Evolutionary conservation across 805 yeast species (phyloP).

Genomic region (Sungouiella blattae): DNA sequence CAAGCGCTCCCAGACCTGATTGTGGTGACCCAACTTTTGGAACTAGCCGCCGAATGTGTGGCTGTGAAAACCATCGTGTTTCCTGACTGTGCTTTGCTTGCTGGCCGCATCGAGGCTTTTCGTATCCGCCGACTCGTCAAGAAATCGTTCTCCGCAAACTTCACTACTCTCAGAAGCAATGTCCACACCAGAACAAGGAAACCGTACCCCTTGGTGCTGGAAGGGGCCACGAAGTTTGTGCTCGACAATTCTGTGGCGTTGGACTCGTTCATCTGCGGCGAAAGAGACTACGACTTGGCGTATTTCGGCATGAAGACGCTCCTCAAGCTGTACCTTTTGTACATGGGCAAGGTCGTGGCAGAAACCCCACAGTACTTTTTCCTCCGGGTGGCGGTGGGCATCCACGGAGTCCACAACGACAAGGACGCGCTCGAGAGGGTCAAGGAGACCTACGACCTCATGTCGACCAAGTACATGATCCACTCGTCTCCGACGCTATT

Average conservation of each 20-base stretch:
- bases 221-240: constrained; percentile 62
- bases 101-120: constrained; percentile 35
- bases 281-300: constrained; percentile 73
- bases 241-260: constrained; percentile 60
- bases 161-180: constrained; percentile 14
- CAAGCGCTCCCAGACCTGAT: constrained; percentile 8
- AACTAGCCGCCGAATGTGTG: constrained; percentile 29
- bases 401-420: constrained; percentile 68
- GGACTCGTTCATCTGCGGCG: constrained; percentile 69
- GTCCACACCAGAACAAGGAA: constrained; percentile 8
- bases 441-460: constrained; percentile 77
- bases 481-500: constrained; percentile 95
- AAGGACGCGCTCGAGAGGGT: constrained; percentile 33
- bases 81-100: constrained; percentile 34
- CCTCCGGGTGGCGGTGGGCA: constrained; percentile 89
- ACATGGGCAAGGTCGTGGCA: constrained; percentile 48
- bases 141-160: constrained; percentile 24
- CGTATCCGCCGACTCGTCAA: constrained; percentile 21
- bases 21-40: constrained; percentile 21
- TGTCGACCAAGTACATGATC: constrained; percentile 84
- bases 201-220: constrained; percentile 60
- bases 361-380: constrained; percentile 92
- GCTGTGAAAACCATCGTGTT: constrained; percentile 32
- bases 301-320: constrained; percentile 93
- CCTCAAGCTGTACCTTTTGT: constrained; percentile 78